phyloP scores from a whole-genome alignment of 768 basidiomycete genomes.

The Termitomyces sp. region DNA sequence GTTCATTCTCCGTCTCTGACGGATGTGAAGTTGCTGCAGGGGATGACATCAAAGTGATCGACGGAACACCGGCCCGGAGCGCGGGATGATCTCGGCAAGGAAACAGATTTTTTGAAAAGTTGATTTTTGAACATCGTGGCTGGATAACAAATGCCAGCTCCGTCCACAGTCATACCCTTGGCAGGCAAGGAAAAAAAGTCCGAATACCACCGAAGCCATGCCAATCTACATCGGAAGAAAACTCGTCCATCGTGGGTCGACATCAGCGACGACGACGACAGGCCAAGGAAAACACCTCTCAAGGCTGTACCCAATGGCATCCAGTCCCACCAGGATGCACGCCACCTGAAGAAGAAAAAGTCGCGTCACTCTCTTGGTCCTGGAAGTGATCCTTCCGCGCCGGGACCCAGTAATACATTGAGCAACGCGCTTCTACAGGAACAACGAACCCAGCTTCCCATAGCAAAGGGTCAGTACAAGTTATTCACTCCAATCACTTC shows the following conservation, averaged over 20 bases:
- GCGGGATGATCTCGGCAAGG: not conserved
- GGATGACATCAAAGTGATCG: too few relatives aligned
- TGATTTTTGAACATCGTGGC: not conserved
- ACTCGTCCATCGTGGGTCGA: constrained; percentile 32
- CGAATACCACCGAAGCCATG: not conserved
- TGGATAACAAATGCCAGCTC: not conserved
- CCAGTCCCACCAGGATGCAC: constrained; percentile 17
- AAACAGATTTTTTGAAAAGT: not conserved
- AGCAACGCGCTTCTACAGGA: constrained; percentile 44
- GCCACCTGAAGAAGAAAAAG: constrained; percentile 28
- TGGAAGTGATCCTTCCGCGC: constrained; percentile 9
- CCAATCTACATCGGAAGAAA: constrained; percentile 6
- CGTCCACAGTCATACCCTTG: constrained; percentile 11
- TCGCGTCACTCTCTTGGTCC: constrained; percentile 18
- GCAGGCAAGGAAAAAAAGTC: constrained; percentile 6
- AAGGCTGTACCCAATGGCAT: constrained; percentile 27
- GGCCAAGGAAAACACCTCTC: constrained; percentile 21
- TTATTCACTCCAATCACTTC: not conserved
- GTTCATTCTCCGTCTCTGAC: too few relatives aligned
- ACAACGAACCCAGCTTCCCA: constrained; percentile 71
- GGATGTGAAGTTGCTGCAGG: too few relatives aligned
- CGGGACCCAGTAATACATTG: constrained; percentile 23
- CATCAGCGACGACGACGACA: constrained; percentile 36
- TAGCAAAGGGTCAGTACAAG: constrained; percentile 59
- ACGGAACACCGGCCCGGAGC: not conserved